A percentile compares a stretch with the other conserved stretches of the same genome.
These are phyloP conservation scores for Fusarium sp. DNA, from an alignment of 2,329 filamentous ascomycete genomes.

Conservation along the genomic window DNA sequence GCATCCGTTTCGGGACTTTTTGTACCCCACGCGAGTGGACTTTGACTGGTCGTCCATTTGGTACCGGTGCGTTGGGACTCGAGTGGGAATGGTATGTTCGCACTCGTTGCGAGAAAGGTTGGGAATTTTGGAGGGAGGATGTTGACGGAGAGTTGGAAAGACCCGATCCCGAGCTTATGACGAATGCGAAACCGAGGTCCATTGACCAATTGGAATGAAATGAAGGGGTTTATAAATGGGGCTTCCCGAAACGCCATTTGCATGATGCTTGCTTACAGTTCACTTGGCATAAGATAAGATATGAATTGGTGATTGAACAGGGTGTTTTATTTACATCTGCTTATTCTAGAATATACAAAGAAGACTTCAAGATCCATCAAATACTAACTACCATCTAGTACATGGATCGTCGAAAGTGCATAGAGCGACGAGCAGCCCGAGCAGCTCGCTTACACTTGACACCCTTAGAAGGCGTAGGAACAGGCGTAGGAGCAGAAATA, in stretches of 20 bases:
- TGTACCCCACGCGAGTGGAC: conserved; percentile 28
- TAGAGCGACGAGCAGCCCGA: conserved; percentile 15
- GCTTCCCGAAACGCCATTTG: not conserved
- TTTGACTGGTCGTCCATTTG: conserved; percentile 7
- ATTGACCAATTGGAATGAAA: not conserved
- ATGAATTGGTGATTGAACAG: not conserved
- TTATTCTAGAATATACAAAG: conserved; percentile 15
- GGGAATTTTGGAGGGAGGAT: not conserved
- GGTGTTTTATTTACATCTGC: conserved; percentile 18
- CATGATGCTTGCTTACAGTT: not conserved
- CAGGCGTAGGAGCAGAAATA: conserved; percentile 11
- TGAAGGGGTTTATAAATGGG: fast-evolving
- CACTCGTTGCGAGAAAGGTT: conserved; percentile 20
- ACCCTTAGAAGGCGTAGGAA: conserved; percentile 5
- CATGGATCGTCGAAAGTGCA: conserved; percentile 25
- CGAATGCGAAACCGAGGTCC: conserved; percentile 7
- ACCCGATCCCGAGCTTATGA: conserved; percentile 12
- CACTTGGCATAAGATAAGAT: not conserved
- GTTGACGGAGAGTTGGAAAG: conserved; percentile 3
- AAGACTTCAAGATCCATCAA: not conserved
- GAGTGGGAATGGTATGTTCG: not conserved
- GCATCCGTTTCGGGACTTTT: conserved; percentile 36
- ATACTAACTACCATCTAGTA: conserved; percentile 1
- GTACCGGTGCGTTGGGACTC: not conserved
- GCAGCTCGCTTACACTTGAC: conserved; percentile 19